Evolutionary conservation across 2,329 filamentous ascomycete species (phyloP), one percentile per base, ranked within the genome.

Genomic region (Scortechinia acanthostroma): DNA sequence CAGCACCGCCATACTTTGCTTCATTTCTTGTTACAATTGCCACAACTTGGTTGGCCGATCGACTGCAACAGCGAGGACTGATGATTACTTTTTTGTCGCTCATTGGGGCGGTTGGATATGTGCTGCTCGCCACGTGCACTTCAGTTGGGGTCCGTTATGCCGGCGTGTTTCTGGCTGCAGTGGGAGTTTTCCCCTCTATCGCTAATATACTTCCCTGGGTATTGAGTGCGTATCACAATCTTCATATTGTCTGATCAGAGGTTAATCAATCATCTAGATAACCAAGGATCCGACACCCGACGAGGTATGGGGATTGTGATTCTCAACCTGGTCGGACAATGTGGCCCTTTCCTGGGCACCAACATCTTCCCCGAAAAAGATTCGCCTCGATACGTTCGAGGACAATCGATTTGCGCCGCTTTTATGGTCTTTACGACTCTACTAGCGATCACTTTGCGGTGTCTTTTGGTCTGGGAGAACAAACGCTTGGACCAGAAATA

Each of bases 151-250:
- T 61, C 17, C 60, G 66, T 3, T 71, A 71, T 46, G 55, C 60
- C 2, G 65, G 63, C 6, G 63, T 69, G 3, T 71, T 63, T 51
- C 54, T 71, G 55, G 77, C 78, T 3, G 74, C 79, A 0, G 70
- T 68, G 2, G 80, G 80, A 10, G 71, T 85, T 23, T 89, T 88
- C 54, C 78, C 83, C 0, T 72, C 73, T 15, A 84, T 88, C 49
- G 74, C 76, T 1, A 81, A 87, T 52, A 80, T 85, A 19, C 66
- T 88, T 15, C 80, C 83, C 0, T 88, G 84, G 84, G 75, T 81
- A 6, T n/a, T 30, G 25, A 30, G 25, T 74, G 65, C 66, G 57
- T 49, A 60, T n/a, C n/a, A n/a, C n/a, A n/a, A n/a, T 57, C n/a
- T 43, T 33, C 6, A 21, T 21, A 2, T 2, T 20, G 19, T 10